A percentile compares a stretch with the other conserved stretches of the same genome.
phyloP scores from a whole-genome alignment of 2,329 filamentous ascomycete genomes.

The Fusarium temperatum region DNA sequence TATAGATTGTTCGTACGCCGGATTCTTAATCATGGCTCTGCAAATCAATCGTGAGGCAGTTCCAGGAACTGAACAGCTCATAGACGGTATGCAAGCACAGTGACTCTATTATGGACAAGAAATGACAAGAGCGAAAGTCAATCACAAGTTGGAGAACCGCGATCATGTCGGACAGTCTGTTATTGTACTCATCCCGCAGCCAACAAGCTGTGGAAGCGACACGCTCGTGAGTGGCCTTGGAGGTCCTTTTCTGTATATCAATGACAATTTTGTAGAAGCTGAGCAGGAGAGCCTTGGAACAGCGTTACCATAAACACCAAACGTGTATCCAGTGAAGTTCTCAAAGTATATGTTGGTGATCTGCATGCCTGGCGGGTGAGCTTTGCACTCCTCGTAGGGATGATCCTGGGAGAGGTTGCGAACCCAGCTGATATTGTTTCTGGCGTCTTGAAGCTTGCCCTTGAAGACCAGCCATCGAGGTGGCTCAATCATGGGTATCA shows the following conservation, averaged over 20 bases:
- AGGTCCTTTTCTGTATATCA: rapidly evolving
- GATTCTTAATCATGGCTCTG: not conserved
- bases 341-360: no score
- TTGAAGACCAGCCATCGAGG: not conserved
- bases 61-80: not conserved
- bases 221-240: not conserved
- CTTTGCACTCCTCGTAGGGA: not conserved
- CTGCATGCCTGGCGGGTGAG: no score
- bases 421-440: not conserved
- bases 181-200: not conserved
- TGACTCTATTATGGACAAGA: rapidly evolving
- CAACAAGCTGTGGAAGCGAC: not conserved
- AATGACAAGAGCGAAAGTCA: rapidly evolving
- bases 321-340: no score
- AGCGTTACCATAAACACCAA: no score
- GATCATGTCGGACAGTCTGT: not conserved
- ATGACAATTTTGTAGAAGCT: rapidly evolving
- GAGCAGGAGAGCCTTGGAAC: no score
- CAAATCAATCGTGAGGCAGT: not conserved
- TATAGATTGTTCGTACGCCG: rapidly evolving
- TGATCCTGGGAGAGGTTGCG: not conserved
- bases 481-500: not conserved
- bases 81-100: not conserved
- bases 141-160: not conserved
- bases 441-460: not conserved